Evolutionary conservation across 306 rosid species (phyloP).

Genomic region (Cucurbita pepo): DNA sequence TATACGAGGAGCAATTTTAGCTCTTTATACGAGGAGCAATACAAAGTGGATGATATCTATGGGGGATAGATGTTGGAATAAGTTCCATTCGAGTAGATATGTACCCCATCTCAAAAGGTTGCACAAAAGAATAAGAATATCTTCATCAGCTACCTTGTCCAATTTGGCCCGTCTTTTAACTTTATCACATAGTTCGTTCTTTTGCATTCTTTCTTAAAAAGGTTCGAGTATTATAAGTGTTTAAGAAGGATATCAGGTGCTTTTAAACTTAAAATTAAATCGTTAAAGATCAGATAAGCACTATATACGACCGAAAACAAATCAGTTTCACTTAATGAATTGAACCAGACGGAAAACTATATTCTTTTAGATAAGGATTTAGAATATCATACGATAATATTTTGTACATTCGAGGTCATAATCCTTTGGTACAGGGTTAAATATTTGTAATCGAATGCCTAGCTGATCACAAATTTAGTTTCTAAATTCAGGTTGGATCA

Average conservation of each 20-base stretch:
- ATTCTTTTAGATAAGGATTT: not conserved
- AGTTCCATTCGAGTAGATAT: slow-evolving; percentile 1
- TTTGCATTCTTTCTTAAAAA: not conserved
- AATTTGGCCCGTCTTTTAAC: not conserved
- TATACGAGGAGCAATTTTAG: not conserved
- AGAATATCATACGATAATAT: not conserved
- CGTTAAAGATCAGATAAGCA: not conserved
- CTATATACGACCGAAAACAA: not conserved
- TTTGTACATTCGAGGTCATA: not conserved
- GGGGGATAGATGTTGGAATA: not conserved
- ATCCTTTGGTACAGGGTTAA: not conserved
- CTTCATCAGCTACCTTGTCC: not conserved
- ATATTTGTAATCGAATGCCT: no score
- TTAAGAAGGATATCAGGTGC: not conserved
- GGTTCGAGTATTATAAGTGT: not conserved
- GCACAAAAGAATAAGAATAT: not conserved
- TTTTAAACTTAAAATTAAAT: not conserved
- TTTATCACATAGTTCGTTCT: not conserved
- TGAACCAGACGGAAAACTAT: not conserved
- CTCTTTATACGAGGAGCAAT: not conserved
- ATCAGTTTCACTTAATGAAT: not conserved
- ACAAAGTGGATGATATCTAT: not conserved
- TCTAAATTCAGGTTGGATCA: no score
- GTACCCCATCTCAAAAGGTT: not conserved
- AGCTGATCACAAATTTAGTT: no score